These are phyloP conservation scores for Cercospora sp. DNA, from an alignment of 2,329 filamentous ascomycete genomes.

Conservation along the genomic window DNA sequence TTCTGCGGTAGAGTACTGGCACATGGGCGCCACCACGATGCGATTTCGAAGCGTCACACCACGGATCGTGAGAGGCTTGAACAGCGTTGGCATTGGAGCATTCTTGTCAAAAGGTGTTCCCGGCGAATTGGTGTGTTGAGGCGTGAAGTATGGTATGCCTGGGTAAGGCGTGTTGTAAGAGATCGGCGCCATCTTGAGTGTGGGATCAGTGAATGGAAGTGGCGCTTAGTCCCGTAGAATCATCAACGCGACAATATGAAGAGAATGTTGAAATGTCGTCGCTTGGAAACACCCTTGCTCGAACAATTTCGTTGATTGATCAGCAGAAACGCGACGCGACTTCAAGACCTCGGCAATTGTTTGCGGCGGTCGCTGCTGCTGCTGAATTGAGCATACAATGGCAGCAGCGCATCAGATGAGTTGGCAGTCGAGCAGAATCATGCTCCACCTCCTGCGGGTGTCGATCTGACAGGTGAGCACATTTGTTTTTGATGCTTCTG, in stretches of 20 bases:
- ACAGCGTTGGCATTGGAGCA: conserved; percentile 58
- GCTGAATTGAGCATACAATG: neutral
- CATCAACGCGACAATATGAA: neutral
- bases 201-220: neutral
- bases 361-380: neutral
- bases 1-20: conserved; percentile 67
- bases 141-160: conserved; percentile 52
- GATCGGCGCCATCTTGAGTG: conserved; percentile 23
- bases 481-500: neutral
- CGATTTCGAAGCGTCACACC: conserved; percentile 64
- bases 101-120: conserved; percentile 49
- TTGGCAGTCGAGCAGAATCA: neutral
- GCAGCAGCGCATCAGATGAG: neutral
- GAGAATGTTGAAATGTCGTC: neutral
- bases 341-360: neutral
- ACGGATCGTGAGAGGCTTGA: conserved; percentile 57
- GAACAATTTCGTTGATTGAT: neutral
- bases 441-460: neutral
- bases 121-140: conserved; percentile 45
- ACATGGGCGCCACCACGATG: conserved; percentile 63
- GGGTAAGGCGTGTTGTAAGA: conserved; percentile 45
- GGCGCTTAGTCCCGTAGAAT: neutral
- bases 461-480: neutral
- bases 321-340: neutral
- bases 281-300: neutral